Evolutionary conservation across 495 filamentous ascomycete genomes (phyloP).

Genomic region (Podospora fimiseda): DNA sequence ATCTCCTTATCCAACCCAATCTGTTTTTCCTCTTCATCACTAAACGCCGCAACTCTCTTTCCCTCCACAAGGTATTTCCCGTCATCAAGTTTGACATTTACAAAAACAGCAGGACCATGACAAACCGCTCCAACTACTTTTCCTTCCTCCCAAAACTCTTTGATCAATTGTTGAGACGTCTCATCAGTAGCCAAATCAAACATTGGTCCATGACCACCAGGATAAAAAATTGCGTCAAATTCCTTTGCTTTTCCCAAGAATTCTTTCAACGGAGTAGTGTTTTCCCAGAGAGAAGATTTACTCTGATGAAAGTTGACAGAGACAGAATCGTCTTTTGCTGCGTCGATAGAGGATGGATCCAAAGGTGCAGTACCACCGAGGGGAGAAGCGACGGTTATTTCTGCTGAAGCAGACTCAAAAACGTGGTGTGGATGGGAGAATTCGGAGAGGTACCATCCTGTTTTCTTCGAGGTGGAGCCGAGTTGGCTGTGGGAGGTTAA

Average conservation of each 20-base stretch:
- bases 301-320: constrained; percentile 47
- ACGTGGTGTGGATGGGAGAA: constrained; percentile 63
- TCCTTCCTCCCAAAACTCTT: constrained; percentile 53
- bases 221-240: constrained; percentile 66
- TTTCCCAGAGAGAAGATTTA: constrained; percentile 53
- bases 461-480: constrained; percentile 45
- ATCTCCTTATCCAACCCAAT: constrained; percentile 41
- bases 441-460: constrained; percentile 69
- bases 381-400: constrained; percentile 60
- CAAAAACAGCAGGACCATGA: constrained; percentile 59
- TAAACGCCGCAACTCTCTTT: constrained; percentile 60
- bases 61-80: constrained; percentile 50
- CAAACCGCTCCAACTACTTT: constrained; percentile 64
- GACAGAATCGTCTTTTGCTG: constrained; percentile 49
- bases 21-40: constrained; percentile 59
- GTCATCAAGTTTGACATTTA: constrained; percentile 47
- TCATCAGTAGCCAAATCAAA: constrained; percentile 55
- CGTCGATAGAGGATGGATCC: constrained; percentile 57
- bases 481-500: constrained; percentile 57
- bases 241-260: constrained; percentile 49
- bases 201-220: constrained; percentile 78
- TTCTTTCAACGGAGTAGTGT: constrained; percentile 48
- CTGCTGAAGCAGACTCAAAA: constrained; percentile 43
- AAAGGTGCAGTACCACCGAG: constrained; percentile 62
- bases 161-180: constrained; percentile 49